phyloP scores from a whole-genome alignment of 2,329 filamentous ascomycete genomes.

The Aaosphaeria pasadenensis region DNA sequence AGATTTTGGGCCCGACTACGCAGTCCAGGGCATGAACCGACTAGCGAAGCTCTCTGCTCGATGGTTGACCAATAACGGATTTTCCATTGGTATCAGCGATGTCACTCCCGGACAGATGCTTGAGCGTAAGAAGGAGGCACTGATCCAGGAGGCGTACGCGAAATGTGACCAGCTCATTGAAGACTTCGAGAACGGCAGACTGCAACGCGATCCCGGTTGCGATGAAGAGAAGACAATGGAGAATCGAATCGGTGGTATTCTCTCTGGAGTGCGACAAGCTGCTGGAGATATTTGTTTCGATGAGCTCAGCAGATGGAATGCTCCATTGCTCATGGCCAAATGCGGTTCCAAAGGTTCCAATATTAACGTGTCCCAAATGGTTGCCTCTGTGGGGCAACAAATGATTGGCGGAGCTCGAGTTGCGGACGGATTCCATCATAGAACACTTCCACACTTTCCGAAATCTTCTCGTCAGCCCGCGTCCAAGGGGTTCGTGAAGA shows the following conservation, averaged over 20 bases:
- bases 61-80: constrained; percentile 84
- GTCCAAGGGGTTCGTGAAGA: constrained; percentile 93
- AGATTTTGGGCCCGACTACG: constrained; percentile 88
- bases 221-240: constrained; percentile 91
- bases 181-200: constrained; percentile 73
- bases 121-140: constrained; percentile 67
- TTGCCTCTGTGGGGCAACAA: constrained; percentile 93
- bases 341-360: constrained; percentile 95
- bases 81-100: constrained; percentile 94
- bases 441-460: constrained; percentile 90
- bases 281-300: constrained; percentile 89
- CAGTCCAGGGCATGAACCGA: constrained; percentile 89
- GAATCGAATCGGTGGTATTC: constrained; percentile 83
- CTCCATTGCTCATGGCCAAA: constrained; percentile 93
- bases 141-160: constrained; percentile 75
- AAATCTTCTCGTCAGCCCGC: constrained; percentile 91
- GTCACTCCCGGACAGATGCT: constrained; percentile 79
- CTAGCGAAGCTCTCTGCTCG: constrained; percentile 87
- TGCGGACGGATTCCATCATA: constrained; percentile 91
- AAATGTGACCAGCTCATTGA: constrained; percentile 81
- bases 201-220: constrained; percentile 84
- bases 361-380: constrained; percentile 99
- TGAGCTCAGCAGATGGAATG: constrained; percentile 86
- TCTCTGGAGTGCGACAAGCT: constrained; percentile 86
- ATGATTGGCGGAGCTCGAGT: constrained; percentile 95